Conservation (phyloP, 805 yeast species). For the Nakazawaea siamensis region DNA sequence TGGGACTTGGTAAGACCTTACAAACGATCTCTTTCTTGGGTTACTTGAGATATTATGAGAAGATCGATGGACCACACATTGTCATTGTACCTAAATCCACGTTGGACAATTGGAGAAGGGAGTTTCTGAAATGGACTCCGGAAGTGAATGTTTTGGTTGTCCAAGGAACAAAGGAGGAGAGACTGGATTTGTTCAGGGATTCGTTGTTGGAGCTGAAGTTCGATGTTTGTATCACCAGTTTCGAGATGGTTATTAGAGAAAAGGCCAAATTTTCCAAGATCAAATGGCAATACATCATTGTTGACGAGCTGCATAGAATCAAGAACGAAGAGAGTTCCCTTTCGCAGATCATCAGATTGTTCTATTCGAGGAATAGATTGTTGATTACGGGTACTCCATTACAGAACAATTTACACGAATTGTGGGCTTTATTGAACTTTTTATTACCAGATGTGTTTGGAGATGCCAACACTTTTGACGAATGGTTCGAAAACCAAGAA, state of each 20-base stretch:
- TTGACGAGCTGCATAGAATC: slow-evolving; percentile 96
- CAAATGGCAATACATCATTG: slow-evolving; percentile 88
- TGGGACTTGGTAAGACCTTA: slow-evolving; percentile 95
- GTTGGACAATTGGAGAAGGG: slow-evolving; percentile 93
- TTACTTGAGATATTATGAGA: slow-evolving; percentile 68
- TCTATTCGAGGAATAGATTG: slow-evolving; percentile 76
- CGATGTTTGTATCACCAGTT: slow-evolving; percentile 86
- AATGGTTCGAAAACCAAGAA: slow-evolving; percentile 69
- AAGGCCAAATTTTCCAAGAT: slow-evolving; percentile 72
- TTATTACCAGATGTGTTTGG: slow-evolving; percentile 92
- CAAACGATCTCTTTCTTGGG: slow-evolving; percentile 89
- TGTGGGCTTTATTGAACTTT: slow-evolving; percentile 92
- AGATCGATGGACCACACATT: slow-evolving; percentile 83
- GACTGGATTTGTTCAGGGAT: slow-evolving; percentile 52
- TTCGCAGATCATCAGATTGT: slow-evolving; percentile 85
- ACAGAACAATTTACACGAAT: slow-evolving; percentile 89
- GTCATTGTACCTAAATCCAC: slow-evolving; percentile 95
- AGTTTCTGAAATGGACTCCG: slow-evolving; percentile 93
- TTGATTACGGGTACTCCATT: slow-evolving; percentile 94
- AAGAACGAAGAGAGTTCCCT: slow-evolving; percentile 89
- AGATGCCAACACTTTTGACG: slow-evolving; percentile 82
- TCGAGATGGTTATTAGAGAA: slow-evolving; percentile 89
- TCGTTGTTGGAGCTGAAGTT: slow-evolving; percentile 65
- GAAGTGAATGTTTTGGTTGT: slow-evolving; percentile 79
- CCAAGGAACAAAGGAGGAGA: slow-evolving; percentile 84